Base-by-base conservation (phyloP, 306 rosid genomes). In the Gynostemma pentaphyllum region DNA sequence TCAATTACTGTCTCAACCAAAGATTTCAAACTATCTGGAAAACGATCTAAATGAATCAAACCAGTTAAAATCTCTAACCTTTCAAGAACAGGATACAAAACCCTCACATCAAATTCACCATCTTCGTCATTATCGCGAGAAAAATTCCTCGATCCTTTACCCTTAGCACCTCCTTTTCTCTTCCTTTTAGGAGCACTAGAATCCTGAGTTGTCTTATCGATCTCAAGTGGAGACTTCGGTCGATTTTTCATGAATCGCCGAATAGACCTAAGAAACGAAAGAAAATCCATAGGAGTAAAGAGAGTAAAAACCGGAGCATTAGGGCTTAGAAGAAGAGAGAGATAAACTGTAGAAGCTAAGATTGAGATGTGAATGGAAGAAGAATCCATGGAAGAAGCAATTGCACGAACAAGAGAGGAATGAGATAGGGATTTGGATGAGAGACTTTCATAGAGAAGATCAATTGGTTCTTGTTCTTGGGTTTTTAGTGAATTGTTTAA, bases 291-390 rank as follows among this genome's bases (percentile, higher is more conserved):
- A 7, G 95, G 98, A 41, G 87, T 79, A 76, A 91, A 91, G 49
- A 91, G 83, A 36, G 96, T 83, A 75, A 89, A 78, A 29, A 88
- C 92, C 7, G 98, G 98, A 22, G 96, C 87, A 75, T 83, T 82
- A 2, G 83, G 90, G 3, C 77, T 63, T 42, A 88, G 78, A 42
- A 91, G 85, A 14, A 86, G 71, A 4, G 95, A 82, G 29, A 91
- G 86, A 76, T 83, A 91, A 47, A 74, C 75, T n/a, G 72, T 72
- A 9, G 96, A 88, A 4, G 96, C 96, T 10, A 64, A 66, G 12
- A 91, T 85, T 5, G 92, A 76, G 67, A 80, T 68, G 22, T 59
- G 78, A 53, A 78, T 2, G 15, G 83, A 76, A 39, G 82, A 75
- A 1, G 78, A 79, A n/a, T 88, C 98, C 96, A 91, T 85, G 24